Conservation (phyloP, 1,139 yeast genomes). For the Scheffersomyces stambukii region DNA sequence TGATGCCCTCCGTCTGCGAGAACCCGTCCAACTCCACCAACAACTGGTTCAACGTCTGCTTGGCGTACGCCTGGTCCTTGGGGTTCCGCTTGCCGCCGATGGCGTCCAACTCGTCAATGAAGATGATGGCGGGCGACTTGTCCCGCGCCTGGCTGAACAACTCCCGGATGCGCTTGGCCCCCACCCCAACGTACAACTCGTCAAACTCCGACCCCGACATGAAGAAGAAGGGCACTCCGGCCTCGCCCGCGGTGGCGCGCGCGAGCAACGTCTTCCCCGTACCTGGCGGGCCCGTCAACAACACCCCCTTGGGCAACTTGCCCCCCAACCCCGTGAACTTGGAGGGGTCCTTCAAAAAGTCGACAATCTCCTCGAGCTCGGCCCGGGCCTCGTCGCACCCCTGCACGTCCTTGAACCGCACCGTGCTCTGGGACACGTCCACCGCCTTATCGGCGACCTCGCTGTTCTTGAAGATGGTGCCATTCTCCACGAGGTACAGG, state of each 20-base stretch:
- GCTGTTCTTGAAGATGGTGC: slow-evolving; percentile 74
- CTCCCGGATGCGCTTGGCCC: slow-evolving; percentile 96
- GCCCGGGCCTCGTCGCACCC: slow-evolving; percentile 99
- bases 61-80: slow-evolving; percentile 95
- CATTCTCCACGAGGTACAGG: slow-evolving; percentile 78
- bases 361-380: slow-evolving; percentile 94
- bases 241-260: slow-evolving; percentile 98
- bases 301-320: slow-evolving; percentile 92
- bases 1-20: slow-evolving; percentile 87
- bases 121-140: slow-evolving; percentile 94
- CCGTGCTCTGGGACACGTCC: slow-evolving; percentile 84
- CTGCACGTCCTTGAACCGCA: slow-evolving; percentile 86
- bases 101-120: slow-evolving; percentile 74
- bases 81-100: slow-evolving; percentile 98
- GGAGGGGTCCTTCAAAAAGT: slow-evolving; percentile 91
- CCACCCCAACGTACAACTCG: slow-evolving; percentile 97
- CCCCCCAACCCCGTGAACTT: slow-evolving; percentile 97
- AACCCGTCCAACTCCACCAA: slow-evolving; percentile 96
- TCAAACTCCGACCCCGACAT: slow-evolving; percentile 99
- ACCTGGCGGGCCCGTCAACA: slow-evolving; percentile 98
- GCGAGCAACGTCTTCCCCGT: slow-evolving; percentile 98
- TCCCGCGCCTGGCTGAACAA: slow-evolving; percentile 89
- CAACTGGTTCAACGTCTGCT: slow-evolving; percentile 92
- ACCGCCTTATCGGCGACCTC: slow-evolving; percentile 73
- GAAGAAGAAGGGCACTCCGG: slow-evolving; percentile 97